These are phyloP conservation scores for Suillus tomentosus DNA, from an alignment of 768 basidiomycete genomes.

Conservation along the genomic window DNA sequence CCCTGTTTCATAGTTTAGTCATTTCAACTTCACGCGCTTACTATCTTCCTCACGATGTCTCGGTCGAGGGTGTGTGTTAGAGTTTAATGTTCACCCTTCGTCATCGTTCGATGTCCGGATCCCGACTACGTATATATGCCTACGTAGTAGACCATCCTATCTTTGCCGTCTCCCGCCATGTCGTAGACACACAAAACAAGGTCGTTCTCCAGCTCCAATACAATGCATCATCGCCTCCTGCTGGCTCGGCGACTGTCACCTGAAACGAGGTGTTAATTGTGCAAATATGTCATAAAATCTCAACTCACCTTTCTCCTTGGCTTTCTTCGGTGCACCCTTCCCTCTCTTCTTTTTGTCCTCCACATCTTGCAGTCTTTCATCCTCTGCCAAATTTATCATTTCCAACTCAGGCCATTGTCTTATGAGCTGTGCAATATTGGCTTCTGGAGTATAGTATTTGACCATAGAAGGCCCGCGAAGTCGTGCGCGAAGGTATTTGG, in stretches of 20 bases:
- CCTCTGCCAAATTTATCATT: constrained; percentile 66
- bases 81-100: too few relatives aligned
- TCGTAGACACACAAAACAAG: too few relatives aligned
- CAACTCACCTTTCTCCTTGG: constrained; percentile 62
- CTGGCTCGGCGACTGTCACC: constrained; percentile 55
- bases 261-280: constrained; percentile 25
- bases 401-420: constrained; percentile 57
- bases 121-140: too few relatives aligned
- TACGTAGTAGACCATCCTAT: too few relatives aligned
- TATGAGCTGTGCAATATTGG: constrained; percentile 56
- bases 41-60: too few relatives aligned
- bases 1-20: too few relatives aligned
- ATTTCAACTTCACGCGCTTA: too few relatives aligned
- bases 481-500: constrained; percentile 84
- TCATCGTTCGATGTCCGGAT: too few relatives aligned
- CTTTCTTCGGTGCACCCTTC: constrained; percentile 83
- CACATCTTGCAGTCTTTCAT: constrained; percentile 68
- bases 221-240: constrained; percentile 36
- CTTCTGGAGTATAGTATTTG: constrained; percentile 73
- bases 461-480: constrained; percentile 87
- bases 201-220: background rate
- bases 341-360: constrained; percentile 71
- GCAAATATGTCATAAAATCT: constrained; percentile 1
- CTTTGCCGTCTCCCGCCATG: too few relatives aligned
- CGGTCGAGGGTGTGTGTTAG: too few relatives aligned